phyloP scores from a whole-genome alignment of 1,284 basidiomycete species.

The Leucoagaricus sp. region DNA sequence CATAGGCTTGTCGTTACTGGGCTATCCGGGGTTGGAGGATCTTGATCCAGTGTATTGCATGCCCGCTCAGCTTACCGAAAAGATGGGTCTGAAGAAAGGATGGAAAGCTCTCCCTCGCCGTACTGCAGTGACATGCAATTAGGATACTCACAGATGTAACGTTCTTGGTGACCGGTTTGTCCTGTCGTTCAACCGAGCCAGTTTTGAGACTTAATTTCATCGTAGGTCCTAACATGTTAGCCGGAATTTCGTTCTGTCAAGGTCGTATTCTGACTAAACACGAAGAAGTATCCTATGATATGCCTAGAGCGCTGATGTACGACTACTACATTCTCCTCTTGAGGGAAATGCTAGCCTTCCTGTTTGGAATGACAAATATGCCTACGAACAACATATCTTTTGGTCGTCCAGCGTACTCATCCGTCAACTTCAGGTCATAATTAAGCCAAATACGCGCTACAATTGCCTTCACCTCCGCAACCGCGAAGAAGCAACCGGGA shows the following conservation, averaged over 20 bases:
- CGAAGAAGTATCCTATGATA: too few relatives aligned
- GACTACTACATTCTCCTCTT: constrained; percentile 21
- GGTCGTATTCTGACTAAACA: too few relatives aligned
- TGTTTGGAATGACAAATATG: constrained; percentile 24
- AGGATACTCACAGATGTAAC: too few relatives aligned
- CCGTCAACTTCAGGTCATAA: constrained; percentile 37
- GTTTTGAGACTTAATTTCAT: too few relatives aligned
- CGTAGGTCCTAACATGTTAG: too few relatives aligned
- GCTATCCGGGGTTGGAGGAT: constrained; percentile 82
- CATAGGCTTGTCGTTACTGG: constrained; percentile 83
- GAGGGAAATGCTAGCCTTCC: constrained; percentile 26
- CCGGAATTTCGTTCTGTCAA: too few relatives aligned
- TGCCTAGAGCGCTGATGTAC: too few relatives aligned
- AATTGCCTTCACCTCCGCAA: constrained; percentile 39
- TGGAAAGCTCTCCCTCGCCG: constrained; percentile 60
- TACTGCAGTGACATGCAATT: too few relatives aligned
- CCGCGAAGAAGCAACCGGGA: constrained; percentile 37
- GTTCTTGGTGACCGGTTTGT: too few relatives aligned
- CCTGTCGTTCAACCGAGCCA: too few relatives aligned
- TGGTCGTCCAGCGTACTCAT: constrained; percentile 24
- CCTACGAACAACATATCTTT: constrained; percentile 25
- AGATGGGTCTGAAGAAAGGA: constrained; percentile 63
- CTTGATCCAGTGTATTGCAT: constrained; percentile 97
- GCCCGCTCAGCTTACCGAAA: constrained; percentile 78
- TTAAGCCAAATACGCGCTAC: constrained; percentile 37